Evolutionary conservation across 257 asterid genomes (phyloP), one percentile per base, ranked within the genome.

Genomic region (Solanum paucissectum): DNA sequence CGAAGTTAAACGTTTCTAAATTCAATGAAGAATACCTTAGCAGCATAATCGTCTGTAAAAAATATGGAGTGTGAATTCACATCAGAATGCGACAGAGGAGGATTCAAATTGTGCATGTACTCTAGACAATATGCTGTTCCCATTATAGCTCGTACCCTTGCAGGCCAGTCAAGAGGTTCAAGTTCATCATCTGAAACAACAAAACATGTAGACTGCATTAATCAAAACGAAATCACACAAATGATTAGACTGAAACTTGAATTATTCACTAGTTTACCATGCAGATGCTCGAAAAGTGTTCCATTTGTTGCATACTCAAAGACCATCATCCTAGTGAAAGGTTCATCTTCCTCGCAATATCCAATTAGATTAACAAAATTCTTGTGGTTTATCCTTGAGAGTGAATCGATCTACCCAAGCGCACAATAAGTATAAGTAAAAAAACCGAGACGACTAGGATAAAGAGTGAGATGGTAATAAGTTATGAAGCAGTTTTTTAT

Each of bases 281-380:
- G 99, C 46, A 97, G 95, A 88, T 95, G 99, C 89, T 97, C 99
- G 58, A 90, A 93, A 81, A 97, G 93, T 58, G 98, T 94, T 74
- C 99, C 99, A 66, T 97, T 97, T 32, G 99, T 95, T 74, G 98
- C 98, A 86, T 97, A 97, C 86, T 97, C 98, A 44, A 94, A 95
- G 81, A 95, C 98, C 93, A 97, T 94, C 98, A 97, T 97, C 90
- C 98, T 90, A 6, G 98, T 93, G 87, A 94, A 95, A 16, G 98
- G 98, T 55, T 83, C 88, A 88, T 88, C 92, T 72, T 95, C 99
- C 85, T 93, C 93, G 88, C 98, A 97, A 84, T 91, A 95, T 36
- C 99, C 99, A 20, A 97, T 90, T 87, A 97, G 91, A 69, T 93
- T 97, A 49, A 93, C 96, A 49, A 93, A 95, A 89, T 95, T 94